Base-by-base conservation (phyloP, 306 rosid species). In the Ochetophila trinervis region DNA sequence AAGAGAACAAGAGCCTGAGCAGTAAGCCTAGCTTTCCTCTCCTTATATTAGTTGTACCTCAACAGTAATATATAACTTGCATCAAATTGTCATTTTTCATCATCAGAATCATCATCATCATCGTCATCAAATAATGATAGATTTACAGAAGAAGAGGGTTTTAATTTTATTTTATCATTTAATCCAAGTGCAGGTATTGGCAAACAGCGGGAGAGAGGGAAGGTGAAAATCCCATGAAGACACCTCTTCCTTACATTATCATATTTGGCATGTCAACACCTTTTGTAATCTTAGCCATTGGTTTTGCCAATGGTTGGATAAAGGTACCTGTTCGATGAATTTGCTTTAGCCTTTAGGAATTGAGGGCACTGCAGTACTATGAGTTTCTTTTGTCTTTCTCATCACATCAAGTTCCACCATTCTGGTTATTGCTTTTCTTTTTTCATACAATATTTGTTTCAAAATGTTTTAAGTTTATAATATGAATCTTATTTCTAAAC, bases 231-330 rank as follows among this genome's bases (percentile, higher is more conserved):
- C 98, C 98, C 22, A 89, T 93, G 98, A 89, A 59, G 82, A 87
- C 97, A 13, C 98, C 98, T 63, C 83, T 92, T 73, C 98, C 98
- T 75, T 92, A 89, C 75, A 92, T 92, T 10, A 89, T 92, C 83
- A 79, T 89, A 51, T 89, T 92, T 83, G 98, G 98, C 58, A 89
- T 92, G 96, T 89, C 98, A 30, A 92, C 99, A 11, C 97, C 99
- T 67, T 93, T 93, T 80, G 96, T 93, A 52, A 93, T 90, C 85
- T 81, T 93, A 76, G 99, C 95, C 89, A 90, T 93, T 83, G 99
- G 83, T 65, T 93, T 93, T 80, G 97, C 96, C 22, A 93, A 93
- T 86, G 97, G 97, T 62, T 93, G 97, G 97, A 72, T 90, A 45
- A 93, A 93, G 84, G 97, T 83, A 5, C 99, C 97, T 17, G 60